Percentiles rank a stretch among this genome's conserved stretches.
Conservation (phyloP, 345 rosid species). For the Litchi chinensis region DNA sequence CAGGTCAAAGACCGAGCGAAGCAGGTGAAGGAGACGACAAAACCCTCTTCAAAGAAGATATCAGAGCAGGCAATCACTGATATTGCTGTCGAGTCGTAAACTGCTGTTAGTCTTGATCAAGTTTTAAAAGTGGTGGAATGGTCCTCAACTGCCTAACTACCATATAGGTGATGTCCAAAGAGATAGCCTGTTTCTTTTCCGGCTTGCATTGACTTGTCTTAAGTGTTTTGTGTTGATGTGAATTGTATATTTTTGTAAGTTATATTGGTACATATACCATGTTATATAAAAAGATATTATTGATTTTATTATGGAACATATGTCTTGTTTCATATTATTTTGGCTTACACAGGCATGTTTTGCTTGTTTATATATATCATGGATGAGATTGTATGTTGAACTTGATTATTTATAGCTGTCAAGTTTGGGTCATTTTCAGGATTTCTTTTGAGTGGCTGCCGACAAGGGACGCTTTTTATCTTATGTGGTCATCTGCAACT, state of each 20-base stretch:
- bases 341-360: conserved; percentile 4
- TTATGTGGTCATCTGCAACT: neutral
- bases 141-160: conserved; percentile 26
- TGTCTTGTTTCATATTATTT: conserved; percentile 21
- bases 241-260: conserved; percentile 46
- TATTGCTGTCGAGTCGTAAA: conserved; percentile 47
- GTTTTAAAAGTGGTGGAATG: conserved; percentile 25
- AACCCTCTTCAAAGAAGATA: conserved; percentile 45
- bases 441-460: neutral
- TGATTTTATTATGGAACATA: conserved; percentile 30
- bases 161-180: conserved; percentile 27
- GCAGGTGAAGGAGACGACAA: conserved; percentile 37
- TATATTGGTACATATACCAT: conserved; percentile 31
- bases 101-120: conserved; percentile 28
- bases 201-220: conserved; percentile 27
- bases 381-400: neutral
- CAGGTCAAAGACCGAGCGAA: conserved; percentile 48
- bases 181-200: conserved; percentile 35
- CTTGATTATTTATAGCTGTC: neutral
- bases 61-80: conserved; percentile 29
- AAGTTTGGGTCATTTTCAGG: neutral
- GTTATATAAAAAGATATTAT: conserved; percentile 39
- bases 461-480: neutral
- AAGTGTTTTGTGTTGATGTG: conserved; percentile 31
- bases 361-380: neutral